Percentiles rank a stretch among this genome's conserved stretches.
phyloP scores from a whole-genome alignment of 345 rosid genomes.

The Salix purpurea region DNA sequence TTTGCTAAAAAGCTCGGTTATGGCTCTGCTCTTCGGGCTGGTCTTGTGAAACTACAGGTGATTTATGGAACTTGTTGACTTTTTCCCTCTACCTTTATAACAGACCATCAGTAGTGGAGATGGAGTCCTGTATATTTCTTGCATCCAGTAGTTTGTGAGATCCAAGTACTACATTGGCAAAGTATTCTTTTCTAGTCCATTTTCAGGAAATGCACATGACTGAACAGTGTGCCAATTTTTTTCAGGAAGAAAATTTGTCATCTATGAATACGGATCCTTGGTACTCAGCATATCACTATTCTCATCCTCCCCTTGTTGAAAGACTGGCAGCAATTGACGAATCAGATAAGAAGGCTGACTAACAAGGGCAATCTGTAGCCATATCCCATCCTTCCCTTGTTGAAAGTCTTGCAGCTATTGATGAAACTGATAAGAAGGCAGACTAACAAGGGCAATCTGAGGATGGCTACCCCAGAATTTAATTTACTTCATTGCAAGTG shows the following conservation, averaged over 20 bases:
- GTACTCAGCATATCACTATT: slow-evolving; percentile 96
- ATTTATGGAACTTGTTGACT: neutral
- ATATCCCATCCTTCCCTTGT: slow-evolving; percentile 87
- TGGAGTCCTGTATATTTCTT: neutral
- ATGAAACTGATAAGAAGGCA: slow-evolving; percentile 62
- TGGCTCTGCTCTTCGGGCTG: slow-evolving; percentile 72
- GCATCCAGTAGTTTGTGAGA: neutral
- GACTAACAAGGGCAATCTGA: slow-evolving; percentile 36
- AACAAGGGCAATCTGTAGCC: slow-evolving; percentile 15
- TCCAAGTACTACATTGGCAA: neutral
- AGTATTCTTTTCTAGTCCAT: neutral
- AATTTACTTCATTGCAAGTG: slow-evolving; percentile 11
- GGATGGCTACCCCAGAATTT: slow-evolving; percentile 6
- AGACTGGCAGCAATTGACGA: slow-evolving; percentile 77
- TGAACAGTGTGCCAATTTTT: neutral
- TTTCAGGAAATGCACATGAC: neutral
- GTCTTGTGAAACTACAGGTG: slow-evolving; percentile 96
- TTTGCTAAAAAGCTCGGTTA: slow-evolving; percentile 93
- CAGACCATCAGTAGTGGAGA: neutral
- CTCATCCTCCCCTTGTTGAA: slow-evolving; percentile 95
- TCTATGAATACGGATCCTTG: slow-evolving; percentile 97
- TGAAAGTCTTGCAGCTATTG: slow-evolving; percentile 85
- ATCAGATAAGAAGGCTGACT: slow-evolving; percentile 68
- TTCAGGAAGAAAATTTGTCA: slow-evolving; percentile 94
- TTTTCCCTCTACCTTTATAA: neutral